Evolutionary conservation across 2,329 filamentous ascomycete genomes (phyloP).

Genomic region (Exserohilum turcica): DNA sequence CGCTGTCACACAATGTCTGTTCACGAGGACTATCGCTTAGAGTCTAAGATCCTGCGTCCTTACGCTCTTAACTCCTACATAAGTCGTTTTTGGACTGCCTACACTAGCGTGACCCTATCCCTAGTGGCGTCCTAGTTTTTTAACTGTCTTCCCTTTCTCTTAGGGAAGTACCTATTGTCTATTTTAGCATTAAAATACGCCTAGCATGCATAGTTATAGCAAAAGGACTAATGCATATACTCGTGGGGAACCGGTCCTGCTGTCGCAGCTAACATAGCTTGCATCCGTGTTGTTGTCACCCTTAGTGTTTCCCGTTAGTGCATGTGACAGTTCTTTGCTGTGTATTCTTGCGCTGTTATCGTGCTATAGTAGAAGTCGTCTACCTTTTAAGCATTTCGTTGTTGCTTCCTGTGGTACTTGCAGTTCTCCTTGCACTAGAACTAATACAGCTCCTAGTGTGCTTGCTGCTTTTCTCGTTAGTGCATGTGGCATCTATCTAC

Average conservation of each 20-base stretch:
- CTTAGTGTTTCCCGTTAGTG: background rate
- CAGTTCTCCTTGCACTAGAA: background rate
- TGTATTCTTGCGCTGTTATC: background rate
- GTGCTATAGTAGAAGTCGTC: background rate
- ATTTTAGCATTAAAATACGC: background rate
- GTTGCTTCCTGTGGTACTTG: background rate
- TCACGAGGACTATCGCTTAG: background rate
- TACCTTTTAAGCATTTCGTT: background rate
- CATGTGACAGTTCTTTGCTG: background rate
- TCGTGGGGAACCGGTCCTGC: background rate
- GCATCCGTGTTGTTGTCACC: too few relatives aligned
- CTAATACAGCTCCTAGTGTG: background rate
- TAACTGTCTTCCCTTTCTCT: background rate
- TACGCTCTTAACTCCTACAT: background rate
- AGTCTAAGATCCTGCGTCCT: background rate
- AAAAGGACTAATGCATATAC: background rate
- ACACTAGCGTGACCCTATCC: background rate
- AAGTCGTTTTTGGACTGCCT: background rate
- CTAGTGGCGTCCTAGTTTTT: constrained; percentile 2
- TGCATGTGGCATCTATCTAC: background rate
- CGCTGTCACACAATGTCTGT: background rate
- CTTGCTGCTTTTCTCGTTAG: background rate
- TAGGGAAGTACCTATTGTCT: background rate
- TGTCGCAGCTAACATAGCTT: background rate
- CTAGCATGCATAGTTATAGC: background rate